Evolutionary conservation across 1,284 basidiomycete species (phyloP).

Genomic region (Sutorius eximius): DNA sequence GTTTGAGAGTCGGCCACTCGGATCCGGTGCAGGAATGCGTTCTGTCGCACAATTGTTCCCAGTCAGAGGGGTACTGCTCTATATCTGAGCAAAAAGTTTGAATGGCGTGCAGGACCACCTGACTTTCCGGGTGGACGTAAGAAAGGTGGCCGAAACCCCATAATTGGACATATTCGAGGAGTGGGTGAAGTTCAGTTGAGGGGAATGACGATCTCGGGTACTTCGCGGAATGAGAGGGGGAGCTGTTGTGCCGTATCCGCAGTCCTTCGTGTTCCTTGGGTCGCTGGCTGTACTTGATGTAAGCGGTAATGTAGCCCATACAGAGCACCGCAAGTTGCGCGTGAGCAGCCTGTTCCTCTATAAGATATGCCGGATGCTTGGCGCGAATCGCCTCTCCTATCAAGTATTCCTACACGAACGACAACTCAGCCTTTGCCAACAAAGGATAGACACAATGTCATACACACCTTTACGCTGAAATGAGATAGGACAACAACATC

Average conservation of each 20-base stretch:
- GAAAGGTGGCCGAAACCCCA: neutral
- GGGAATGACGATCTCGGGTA: neutral
- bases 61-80: neutral
- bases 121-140: neutral
- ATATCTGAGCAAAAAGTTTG: neutral
- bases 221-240: too few species aligned
- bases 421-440: neutral
- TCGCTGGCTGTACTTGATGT: neutral
- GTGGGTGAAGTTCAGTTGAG: neutral
- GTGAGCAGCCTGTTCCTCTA: neutral
- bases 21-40: too few species aligned
- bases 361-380: neutral
- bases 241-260: neutral
- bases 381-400: neutral
- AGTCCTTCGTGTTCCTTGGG: neutral
- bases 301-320: neutral
- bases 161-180: neutral
- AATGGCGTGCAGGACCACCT: neutral
- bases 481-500: conserved; percentile 9
- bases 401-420: neutral
- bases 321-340: neutral
- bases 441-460: too few species aligned
- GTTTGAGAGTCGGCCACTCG: neutral
- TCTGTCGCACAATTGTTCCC: neutral
- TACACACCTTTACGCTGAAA: conserved; percentile 3